Conservation (phyloP, 2,329 filamentous ascomycete genomes). For the Paraphoma sp. region DNA sequence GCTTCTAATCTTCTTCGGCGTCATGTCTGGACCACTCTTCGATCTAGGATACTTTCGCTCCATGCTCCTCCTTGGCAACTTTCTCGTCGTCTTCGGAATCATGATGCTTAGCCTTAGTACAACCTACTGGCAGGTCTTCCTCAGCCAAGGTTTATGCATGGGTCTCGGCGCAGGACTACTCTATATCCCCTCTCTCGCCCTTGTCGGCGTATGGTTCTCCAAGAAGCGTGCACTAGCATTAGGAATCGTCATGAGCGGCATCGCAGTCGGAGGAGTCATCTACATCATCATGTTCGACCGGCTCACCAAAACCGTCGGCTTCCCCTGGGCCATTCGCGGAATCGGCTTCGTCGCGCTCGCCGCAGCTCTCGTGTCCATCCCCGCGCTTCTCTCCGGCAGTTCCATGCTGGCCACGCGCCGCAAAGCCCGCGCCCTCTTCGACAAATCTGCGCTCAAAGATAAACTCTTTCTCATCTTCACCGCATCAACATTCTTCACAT, state of each 20-base stretch:
- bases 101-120: conserved; percentile 68
- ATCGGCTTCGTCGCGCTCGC: conserved; percentile 45
- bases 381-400: conserved; percentile 43
- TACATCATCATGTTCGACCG: conserved; percentile 48
- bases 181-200: conserved; percentile 46
- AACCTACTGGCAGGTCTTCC: conserved; percentile 61
- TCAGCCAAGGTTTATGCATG: conserved; percentile 62
- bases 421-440: conserved; percentile 42
- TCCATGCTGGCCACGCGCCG: conserved; percentile 32
- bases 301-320: conserved; percentile 33
- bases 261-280: conserved; percentile 46
- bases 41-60: conserved; percentile 56
- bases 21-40: conserved; percentile 56
- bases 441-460: conserved; percentile 41
- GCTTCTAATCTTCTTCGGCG: conserved; percentile 61
- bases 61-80: conserved; percentile 56
- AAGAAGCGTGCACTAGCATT: conserved; percentile 42
- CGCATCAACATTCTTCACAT: conserved; percentile 40
- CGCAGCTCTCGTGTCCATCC: conserved; percentile 40
- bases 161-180: conserved; percentile 44
- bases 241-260: conserved; percentile 47
- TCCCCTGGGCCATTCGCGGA: conserved; percentile 45
- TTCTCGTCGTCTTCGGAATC: conserved; percentile 63
- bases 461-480: conserved; percentile 46
- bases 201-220: conserved; percentile 47